Evolutionary conservation across 2,329 filamentous ascomycete genomes (phyloP), one percentile per base, ranked within the genome.

Genomic region (Fusarium beomiforme): DNA sequence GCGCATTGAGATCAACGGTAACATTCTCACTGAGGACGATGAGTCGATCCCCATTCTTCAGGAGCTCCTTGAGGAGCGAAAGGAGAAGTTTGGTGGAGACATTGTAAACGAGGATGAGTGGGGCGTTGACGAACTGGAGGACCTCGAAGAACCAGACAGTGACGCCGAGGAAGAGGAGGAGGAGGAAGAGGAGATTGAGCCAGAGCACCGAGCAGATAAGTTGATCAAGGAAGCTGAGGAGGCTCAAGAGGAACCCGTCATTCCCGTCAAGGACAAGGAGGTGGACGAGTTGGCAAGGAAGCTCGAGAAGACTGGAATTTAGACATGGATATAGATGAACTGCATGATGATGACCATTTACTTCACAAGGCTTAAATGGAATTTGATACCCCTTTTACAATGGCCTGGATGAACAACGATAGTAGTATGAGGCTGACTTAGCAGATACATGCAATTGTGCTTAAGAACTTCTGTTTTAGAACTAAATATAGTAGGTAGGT

Each of bases 1-100:
- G 83, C 91, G 95, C 76, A 89, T 99, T 53, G 96, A 98, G 83
- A 85, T 99, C 73, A 98, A 99, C 80, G 96, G 96, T 54, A 99
- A 99, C 85, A 96, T 94, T 79, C 97, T 99, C 76, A 85, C 88
- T 12, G 95, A 98, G 80, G 94, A 97, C 5, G 94, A 98, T 75
- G 85, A 88, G 49, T 89, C 89, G 31, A 87, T 98, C 43, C 82
- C 89, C 67, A 85, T 85, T 24, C 85, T 98, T 47, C 89, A 90
- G 72, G 88, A 90, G 55, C 84, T 96, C 31, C 85, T 98, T 29
- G 91, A 93, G 64, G 87, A 89, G 77, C 90, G 94, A 70, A 95
- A 95, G 83, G 92, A 95, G 79, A 90, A 92, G 73, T 77, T 89
- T 6, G 91, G 86, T 31, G 91, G 91, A 19, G 87, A 90, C 61